phyloP scores from a whole-genome alignment of 1,139 yeast genomes.

The Suhomyces atakaporum region DNA sequence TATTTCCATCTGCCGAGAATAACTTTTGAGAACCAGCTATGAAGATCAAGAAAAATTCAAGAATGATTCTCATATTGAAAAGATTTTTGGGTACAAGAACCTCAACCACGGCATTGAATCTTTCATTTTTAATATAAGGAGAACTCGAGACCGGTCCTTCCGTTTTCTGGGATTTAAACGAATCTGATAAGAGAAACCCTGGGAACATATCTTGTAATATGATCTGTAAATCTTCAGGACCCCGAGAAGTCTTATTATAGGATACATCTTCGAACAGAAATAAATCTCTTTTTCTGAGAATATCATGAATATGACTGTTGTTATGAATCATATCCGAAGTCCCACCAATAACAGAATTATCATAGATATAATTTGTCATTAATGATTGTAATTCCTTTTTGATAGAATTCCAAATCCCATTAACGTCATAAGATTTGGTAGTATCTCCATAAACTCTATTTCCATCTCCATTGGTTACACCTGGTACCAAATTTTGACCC shows the following conservation, averaged over 20 bases:
- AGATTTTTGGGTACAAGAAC: constrained; percentile 72
- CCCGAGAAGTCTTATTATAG: constrained; percentile 33
- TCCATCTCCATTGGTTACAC: constrained; percentile 8
- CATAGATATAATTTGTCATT: constrained; percentile 56
- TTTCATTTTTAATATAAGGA: constrained; percentile 62
- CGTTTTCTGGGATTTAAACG: constrained; percentile 15
- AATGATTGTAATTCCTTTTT: constrained; percentile 60
- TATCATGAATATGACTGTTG: constrained; percentile 23
- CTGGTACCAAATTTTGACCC: constrained; percentile 8
- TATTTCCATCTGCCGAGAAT: constrained; percentile 17
- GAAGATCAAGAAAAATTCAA: constrained; percentile 62
- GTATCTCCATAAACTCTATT: constrained; percentile 9
- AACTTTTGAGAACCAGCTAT: constrained; percentile 49
- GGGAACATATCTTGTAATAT: constrained; percentile 63
- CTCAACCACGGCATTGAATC: constrained; percentile 57
- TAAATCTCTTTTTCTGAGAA: constrained; percentile 31
- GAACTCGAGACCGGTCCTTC: constrained; percentile 25
- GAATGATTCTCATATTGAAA: constrained; percentile 77
- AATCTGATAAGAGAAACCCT: constrained; percentile 49
- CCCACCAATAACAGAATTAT: constrained; percentile 12
- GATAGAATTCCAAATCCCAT: constrained; percentile 58
- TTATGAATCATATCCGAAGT: constrained; percentile 4
- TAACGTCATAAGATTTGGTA: constrained; percentile 34
- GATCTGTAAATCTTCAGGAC: constrained; percentile 46
- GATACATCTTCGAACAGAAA: constrained; percentile 55